phyloP scores from a whole-genome alignment of 2,329 filamentous ascomycete species.

The Colletotrichum orchidophilum region DNA sequence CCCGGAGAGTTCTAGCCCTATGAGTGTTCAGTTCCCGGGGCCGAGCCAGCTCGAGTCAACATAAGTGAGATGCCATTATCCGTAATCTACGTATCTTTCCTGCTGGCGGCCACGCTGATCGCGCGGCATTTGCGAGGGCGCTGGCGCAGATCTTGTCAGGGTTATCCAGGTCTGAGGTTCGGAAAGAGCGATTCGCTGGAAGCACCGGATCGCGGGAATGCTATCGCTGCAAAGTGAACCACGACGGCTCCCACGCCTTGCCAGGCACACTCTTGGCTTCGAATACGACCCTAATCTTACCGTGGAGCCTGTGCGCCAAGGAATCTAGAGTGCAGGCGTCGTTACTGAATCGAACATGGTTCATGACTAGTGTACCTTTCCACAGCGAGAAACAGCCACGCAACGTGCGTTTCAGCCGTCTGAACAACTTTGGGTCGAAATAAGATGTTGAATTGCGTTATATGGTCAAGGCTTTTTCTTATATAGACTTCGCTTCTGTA shows the following conservation, averaged over 20 bases:
- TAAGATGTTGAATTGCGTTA: background rate
- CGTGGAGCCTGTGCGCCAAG: conserved; percentile 8
- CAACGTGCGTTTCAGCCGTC: background rate
- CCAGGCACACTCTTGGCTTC: conserved; percentile 10
- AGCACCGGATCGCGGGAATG: background rate
- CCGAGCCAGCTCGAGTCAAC: background rate
- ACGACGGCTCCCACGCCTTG: conserved; percentile 2
- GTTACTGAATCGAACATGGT: conserved; percentile 18
- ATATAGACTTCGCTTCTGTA: background rate
- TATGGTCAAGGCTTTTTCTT: background rate
- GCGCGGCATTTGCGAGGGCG: conserved; percentile 16
- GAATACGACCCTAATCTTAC: conserved; percentile 28
- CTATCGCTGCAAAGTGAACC: background rate
- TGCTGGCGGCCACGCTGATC: conserved; percentile 4
- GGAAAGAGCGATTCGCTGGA: conserved; percentile 18
- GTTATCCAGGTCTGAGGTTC: background rate
- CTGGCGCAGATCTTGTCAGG: conserved; percentile 16
- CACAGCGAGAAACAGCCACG: background rate
- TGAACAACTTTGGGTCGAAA: background rate
- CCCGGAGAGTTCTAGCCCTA: conserved; percentile 7
- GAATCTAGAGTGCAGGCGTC: background rate
- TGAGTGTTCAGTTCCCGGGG: background rate
- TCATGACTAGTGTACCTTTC: conserved; percentile 23
- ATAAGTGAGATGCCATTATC: conserved; percentile 21
- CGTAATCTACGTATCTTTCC: conserved; percentile 6